phyloP scores from a whole-genome alignment of 768 basidiomycete species.

The Tephrocybe sp. region DNA sequence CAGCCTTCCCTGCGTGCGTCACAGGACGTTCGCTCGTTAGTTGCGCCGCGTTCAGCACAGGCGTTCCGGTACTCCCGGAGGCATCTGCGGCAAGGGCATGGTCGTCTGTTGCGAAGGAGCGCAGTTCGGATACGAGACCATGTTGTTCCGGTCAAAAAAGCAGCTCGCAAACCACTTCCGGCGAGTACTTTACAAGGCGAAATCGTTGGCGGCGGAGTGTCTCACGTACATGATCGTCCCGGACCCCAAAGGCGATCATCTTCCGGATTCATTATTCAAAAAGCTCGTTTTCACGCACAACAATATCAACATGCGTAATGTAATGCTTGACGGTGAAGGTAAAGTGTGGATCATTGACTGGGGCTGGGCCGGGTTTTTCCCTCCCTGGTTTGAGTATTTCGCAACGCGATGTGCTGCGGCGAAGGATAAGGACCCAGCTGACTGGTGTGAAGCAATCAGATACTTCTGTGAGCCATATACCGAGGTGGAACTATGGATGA shows the following conservation, averaged over 20 bases:
- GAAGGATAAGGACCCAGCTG: background rate
- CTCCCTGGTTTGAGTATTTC: conserved; percentile 5
- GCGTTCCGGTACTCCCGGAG: too few relatives aligned
- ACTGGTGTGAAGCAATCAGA: background rate
- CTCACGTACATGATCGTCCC: too few relatives aligned
- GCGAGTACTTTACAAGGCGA: too few relatives aligned
- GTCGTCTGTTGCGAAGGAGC: too few relatives aligned
- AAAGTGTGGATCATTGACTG: conserved; percentile 21
- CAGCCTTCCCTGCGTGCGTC: too few relatives aligned
- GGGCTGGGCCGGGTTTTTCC: conserved; percentile 18
- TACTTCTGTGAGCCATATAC: background rate
- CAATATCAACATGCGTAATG: conserved; percentile 16
- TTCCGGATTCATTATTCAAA: background rate
- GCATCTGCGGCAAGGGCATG: too few relatives aligned
- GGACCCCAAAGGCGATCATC: too few relatives aligned
- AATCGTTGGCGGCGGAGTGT: too few relatives aligned
- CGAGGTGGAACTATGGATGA: conserved; percentile 1
- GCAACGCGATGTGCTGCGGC: too few relatives aligned
- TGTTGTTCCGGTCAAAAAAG: background rate
- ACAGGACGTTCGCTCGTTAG: too few relatives aligned
- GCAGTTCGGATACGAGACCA: too few relatives aligned
- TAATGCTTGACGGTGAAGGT: conserved; percentile 12
- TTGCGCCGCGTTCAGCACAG: too few relatives aligned
- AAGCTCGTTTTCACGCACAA: conserved; percentile 10
- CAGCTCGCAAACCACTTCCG: background rate